Base-by-base conservation (phyloP, 106 monocot genomes). In the Apostasia shenzhenica region DNA sequence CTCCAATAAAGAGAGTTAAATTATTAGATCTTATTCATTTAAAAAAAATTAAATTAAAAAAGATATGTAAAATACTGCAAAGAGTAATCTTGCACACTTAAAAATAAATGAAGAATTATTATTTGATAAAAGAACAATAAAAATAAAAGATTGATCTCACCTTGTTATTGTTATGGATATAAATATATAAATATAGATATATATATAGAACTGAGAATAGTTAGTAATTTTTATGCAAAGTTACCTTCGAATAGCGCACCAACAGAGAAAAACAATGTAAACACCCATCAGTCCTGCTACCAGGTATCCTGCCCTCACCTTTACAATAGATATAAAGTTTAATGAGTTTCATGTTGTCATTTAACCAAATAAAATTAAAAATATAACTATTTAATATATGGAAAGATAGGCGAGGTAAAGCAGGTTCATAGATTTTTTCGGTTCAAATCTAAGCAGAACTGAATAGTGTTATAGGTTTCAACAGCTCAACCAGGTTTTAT, bases 201-300 rank as follows among this genome's bases (percentile, higher is more conserved):
- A 43, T 4, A 6, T 9, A 43, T 4, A 6, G n/a, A 14, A n/a
- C 26, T 3, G 41, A 41, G 41, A 39, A 61, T 61, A 26, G 14
- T 41, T 39, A 39, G 10, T 59, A 59, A 59, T 6, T 10, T 72
- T 50, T 50, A 50, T 50, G 57, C 50, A 8, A 54, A 40, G 4
- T 55, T 78, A 79, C 88, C 83, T 88, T 42, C 83, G 75, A 42
- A 84, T 73, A 10, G 76, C 81, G 71, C 78, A 70, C 88, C 88
- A 88, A 48, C 81, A 88, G 37, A 84, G 67, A 58, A 81, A 88
- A 9, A 88, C 84, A n/a, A 81, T 72, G 39, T 88, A 88, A 46
- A 80, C 58, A 11, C 83, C 81, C 88, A 88, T 84, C 12, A 88
- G 45, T 6, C 83, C 81, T 57, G 88, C 78, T 4, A 81, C 75